Evolutionary conservation across 371 early-diverging fungal genomes (phyloP), one percentile per base, ranked within the genome.

Genomic region (Coemansia sp.): DNA sequence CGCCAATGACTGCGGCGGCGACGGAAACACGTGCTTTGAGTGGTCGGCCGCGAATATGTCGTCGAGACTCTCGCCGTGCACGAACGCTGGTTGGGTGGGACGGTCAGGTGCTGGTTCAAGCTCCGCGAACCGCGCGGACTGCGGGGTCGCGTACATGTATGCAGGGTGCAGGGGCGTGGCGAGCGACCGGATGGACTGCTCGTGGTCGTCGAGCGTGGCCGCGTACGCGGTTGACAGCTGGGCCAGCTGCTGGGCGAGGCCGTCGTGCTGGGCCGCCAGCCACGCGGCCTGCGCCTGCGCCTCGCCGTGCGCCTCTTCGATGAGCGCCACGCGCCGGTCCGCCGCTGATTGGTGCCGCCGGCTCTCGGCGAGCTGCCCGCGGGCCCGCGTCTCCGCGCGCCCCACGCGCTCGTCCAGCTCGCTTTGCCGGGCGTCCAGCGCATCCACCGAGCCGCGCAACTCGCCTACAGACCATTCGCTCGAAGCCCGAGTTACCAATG

Each of bases 121-220:
- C 24, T 24, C 24, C 24, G 24, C 24, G 24, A 24, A 24, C 24
- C 24, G 24, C 24, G 24, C 24, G 24, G 24, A 24, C 24, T 24
- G 24, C 24, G 24, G 24, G 24, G 24, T 24, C 24, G 24, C 24
- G 24, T 24, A 24, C 24, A 24, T 24, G 24, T 24, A 24, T 54
- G 54, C 16, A 44, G 42, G 43, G 18, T 46, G 46, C 46, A 16
- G 5, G 18, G 9, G 53, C 2, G 64, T 64, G 16, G 54, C 57
- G 16, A 67, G 61, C 39, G 42, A 8, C 4, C 74, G 50, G 9
- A 72, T 64, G 3, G 64, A 37, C 58, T 67, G 69, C 50, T 72
- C 74, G 16, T 72, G 74, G 9, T 68, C 68, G 32, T 61, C 49
- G 29, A 72, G 58, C 74, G 68, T 72, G 5, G 60, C 46, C 5